A percentile compares a stretch with the other conserved stretches of the same genome.
Conservation (phyloP, 2,329 filamentous ascomycete genomes). For the Daldinia sp. region DNA sequence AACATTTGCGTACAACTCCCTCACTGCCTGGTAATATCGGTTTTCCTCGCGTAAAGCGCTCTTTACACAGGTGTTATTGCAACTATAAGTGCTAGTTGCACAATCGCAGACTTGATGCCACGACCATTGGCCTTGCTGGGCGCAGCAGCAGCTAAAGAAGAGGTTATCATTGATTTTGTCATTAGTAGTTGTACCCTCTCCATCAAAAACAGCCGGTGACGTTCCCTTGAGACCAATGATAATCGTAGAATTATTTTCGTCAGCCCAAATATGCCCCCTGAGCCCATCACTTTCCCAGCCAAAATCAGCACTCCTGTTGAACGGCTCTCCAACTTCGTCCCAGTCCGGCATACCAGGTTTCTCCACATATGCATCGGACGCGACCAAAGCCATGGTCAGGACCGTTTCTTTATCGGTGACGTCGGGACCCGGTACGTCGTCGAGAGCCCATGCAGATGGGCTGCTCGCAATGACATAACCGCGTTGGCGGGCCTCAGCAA, state of each 20-base stretch:
- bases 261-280: constrained; percentile 91
- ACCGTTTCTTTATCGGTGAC: constrained; percentile 87
- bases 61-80: constrained; percentile 90
- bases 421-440: constrained; percentile 83
- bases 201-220: constrained; percentile 90
- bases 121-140: constrained; percentile 87
- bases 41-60: constrained; percentile 83
- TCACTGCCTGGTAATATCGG: constrained; percentile 89
- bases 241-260: constrained; percentile 85
- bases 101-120: constrained; percentile 96
- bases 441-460: constrained; percentile 83
- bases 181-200: constrained; percentile 95
- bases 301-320: constrained; percentile 89
- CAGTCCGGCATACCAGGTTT: constrained; percentile 80
- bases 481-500: constrained; percentile 76
- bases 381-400: constrained; percentile 86
- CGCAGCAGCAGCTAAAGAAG: constrained; percentile 98
- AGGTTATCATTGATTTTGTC: constrained; percentile 99
- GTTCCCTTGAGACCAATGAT: constrained; percentile 96
- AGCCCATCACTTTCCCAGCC: constrained; percentile 93
- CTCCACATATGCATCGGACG: constrained; percentile 88
- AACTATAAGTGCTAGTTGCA: constrained; percentile 85
- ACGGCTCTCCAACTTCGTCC: constrained; percentile 81
- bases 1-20: constrained; percentile 92
- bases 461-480: constrained; percentile 77